Base-by-base conservation (phyloP, 139 green algal genomes). In the Chlorella sp. region DNA sequence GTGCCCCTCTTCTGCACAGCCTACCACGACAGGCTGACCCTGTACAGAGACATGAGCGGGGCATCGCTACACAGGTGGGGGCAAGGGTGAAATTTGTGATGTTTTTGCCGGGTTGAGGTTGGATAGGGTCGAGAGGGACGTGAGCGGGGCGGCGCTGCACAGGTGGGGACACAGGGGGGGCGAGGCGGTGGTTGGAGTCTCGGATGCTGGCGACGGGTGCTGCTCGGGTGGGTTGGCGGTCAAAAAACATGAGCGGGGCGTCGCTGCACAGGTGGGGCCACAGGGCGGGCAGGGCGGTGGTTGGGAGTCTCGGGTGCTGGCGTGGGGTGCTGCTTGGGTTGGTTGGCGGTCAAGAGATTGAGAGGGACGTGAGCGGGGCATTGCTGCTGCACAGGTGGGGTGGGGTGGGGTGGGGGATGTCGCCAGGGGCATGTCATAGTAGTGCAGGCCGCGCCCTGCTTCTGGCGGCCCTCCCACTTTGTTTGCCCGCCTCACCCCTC, bases 1-100 rank as follows among this genome's bases (percentile, higher is more conserved):
- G 89, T 99, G 32, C 97, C 97, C 32, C 93, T 99, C 75, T 97
- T 94, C 89, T 91, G 95, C 21, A 92, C 92, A 7, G 85, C 96
- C 42, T 97, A 96, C 80, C 83, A 93, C 22, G 96, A 98, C 88
- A 73, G 81, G 2, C 79, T 93, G 18, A 91, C 81, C 5, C 64
- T 99, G 0, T 99, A 97, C 87, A 92, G 96, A 11, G 97, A 99
- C 92, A 95, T 97, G 91, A 95, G 91, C 81, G 97, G 97, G 18
- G 89, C 86, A 14, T 96, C 92, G 12, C 92, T 99, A 86, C 97
- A 99, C 93, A 90, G 94, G 82, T 92, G 34, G 18, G 73, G 32
- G 64, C 64, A 73, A 30, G 48, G 5, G 48, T 5, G 48, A 9
- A 57, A 16, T 57, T n/a, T n/a, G n/a, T n/a, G n/a, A n/a, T n/a